phyloP scores from a whole-genome alignment of 148 eudicot species.

The Camellia lanceoleosa region DNA sequence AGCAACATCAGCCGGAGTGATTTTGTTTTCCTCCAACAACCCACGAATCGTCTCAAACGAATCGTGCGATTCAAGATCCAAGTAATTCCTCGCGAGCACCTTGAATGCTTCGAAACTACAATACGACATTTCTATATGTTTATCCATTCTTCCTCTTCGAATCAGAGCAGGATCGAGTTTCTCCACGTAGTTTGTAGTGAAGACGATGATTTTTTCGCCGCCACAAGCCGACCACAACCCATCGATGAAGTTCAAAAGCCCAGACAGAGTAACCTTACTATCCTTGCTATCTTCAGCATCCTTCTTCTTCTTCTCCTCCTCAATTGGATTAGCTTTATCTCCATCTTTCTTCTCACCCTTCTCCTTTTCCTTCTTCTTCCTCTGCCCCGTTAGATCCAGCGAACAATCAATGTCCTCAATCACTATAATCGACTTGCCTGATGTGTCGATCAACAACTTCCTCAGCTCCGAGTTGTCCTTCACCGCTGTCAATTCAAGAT shows the following conservation, averaged over 20 bases:
- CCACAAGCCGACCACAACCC: slow-evolving; percentile 62
- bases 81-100: slow-evolving; percentile 42
- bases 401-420: slow-evolving; percentile 71
- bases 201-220: slow-evolving; percentile 44
- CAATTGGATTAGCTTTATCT: not conserved
- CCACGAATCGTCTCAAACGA: slow-evolving; percentile 22
- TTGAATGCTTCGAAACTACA: slow-evolving; percentile 46
- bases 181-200: slow-evolving; percentile 47
- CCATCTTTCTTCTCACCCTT: slow-evolving; percentile 14
- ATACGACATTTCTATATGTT: slow-evolving; percentile 47
- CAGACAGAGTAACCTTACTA: slow-evolving; percentile 50
- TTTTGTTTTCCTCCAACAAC: slow-evolving; percentile 36
- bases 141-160: slow-evolving; percentile 53
- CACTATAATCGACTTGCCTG: slow-evolving; percentile 45
- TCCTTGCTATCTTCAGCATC: not conserved
- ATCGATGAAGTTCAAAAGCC: slow-evolving; percentile 55
- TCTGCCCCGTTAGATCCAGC: slow-evolving; percentile 41
- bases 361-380: slow-evolving; percentile 28
- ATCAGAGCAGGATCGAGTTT: slow-evolving; percentile 54
- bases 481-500: slow-evolving; percentile 52
- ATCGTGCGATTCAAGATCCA: slow-evolving; percentile 36
- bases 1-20: slow-evolving; percentile 54
- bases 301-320: slow-evolving; percentile 17
- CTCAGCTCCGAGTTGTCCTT: slow-evolving; percentile 46
- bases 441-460: slow-evolving; percentile 44